phyloP scores from a whole-genome alignment of 306 rosid species.

The Begonia masoniana region DNA sequence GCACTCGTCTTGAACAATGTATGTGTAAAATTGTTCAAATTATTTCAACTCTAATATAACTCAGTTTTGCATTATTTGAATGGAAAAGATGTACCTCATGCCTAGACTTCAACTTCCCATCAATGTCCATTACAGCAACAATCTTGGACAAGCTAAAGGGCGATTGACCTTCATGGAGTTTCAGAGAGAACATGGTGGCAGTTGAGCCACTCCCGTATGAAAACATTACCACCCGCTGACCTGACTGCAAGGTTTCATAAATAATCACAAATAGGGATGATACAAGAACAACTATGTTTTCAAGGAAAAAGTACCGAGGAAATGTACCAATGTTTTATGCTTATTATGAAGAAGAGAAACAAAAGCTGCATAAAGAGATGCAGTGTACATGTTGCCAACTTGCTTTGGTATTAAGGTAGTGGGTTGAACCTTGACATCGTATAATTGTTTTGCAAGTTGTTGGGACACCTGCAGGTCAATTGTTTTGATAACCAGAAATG shows the following conservation, averaged over 20 bases:
- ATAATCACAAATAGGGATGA: slow-evolving; percentile 1
- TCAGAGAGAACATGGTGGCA: slow-evolving; percentile 86
- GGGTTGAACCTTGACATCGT: slow-evolving; percentile 77
- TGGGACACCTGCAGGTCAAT: slow-evolving; percentile 48
- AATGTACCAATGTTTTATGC: slow-evolving; percentile 51
- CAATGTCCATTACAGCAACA: slow-evolving; percentile 54
- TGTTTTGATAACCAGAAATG: too few relatives aligned
- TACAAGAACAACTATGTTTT: neutral
- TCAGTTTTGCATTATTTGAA: too few relatives aligned
- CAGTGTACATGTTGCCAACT: slow-evolving; percentile 99
- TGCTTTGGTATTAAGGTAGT: slow-evolving; percentile 85
- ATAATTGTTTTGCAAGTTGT: slow-evolving; percentile 78
- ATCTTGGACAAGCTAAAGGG: slow-evolving; percentile 90
- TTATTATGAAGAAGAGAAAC: slow-evolving; percentile 82
- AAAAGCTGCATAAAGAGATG: slow-evolving; percentile 97
- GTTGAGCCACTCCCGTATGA: slow-evolving; percentile 93
- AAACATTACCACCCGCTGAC: slow-evolving; percentile 65
- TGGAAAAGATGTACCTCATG: slow-evolving; percentile 51
- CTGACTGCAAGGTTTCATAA: slow-evolving; percentile 39
- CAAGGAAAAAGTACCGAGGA: slow-evolving; percentile 5
- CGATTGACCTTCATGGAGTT: slow-evolving; percentile 31
- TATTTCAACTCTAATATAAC: too few relatives aligned
- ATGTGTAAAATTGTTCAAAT: too few relatives aligned
- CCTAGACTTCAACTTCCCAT: slow-evolving; percentile 75
- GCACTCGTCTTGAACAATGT: too few relatives aligned